These are phyloP conservation scores for Eucalyptus leucophloia DNA, from an alignment of 345 rosid genomes.

Conservation along the genomic window DNA sequence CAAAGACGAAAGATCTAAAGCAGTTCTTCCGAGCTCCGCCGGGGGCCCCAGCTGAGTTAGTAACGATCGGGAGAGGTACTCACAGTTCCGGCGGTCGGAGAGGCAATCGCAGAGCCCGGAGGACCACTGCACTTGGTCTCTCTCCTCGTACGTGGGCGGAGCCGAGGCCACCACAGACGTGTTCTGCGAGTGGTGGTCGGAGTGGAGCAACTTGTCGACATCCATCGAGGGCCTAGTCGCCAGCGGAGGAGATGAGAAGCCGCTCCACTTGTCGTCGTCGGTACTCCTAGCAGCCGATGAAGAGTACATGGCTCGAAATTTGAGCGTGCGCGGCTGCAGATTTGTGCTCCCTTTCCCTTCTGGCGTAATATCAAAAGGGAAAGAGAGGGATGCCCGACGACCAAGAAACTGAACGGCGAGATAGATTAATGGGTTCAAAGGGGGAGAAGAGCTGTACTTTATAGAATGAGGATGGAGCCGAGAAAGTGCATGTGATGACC, in stretches of 20 bases:
- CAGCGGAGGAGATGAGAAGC: neutral
- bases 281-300: neutral
- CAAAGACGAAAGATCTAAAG: neutral
- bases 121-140: constrained; percentile 8
- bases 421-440: neutral
- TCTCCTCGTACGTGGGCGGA: neutral
- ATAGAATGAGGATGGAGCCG: neutral
- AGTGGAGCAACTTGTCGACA: neutral
- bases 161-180: neutral
- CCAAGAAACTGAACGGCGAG: neutral
- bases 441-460: neutral
- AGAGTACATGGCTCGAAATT: neutral
- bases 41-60: neutral
- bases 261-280: neutral
- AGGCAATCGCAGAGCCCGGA: constrained; percentile 26
- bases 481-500: neutral
- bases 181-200: neutral
- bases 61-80: neutral
- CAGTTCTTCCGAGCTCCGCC: neutral
- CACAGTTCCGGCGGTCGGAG: constrained; percentile 15
- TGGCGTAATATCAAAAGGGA: neutral
- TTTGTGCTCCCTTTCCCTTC: neutral
- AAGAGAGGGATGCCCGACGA: neutral
- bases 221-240: constrained; percentile 3
- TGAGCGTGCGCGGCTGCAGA: neutral